Percentiles rank a stretch among this genome's conserved stretches.
phyloP scores from a whole-genome alignment of 2,329 filamentous ascomycete species.

The Claviceps monticola region DNA sequence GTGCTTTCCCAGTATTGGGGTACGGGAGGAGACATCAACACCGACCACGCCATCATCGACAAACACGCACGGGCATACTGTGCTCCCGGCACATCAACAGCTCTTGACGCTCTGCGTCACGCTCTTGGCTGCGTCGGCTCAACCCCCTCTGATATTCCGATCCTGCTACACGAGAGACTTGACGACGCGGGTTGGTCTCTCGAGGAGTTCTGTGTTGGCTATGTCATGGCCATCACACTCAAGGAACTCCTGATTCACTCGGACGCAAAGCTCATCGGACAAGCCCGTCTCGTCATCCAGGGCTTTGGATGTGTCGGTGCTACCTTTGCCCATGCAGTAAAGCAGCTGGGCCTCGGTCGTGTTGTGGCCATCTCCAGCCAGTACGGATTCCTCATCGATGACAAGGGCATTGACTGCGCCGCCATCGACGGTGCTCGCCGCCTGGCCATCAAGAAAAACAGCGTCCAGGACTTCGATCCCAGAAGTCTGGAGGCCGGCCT shows the following conservation, averaged over 20 bases:
- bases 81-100: background rate
- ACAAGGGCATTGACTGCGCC: background rate
- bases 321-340: background rate
- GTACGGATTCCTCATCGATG: background rate
- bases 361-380: background rate
- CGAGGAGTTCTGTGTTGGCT: background rate
- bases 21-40: background rate
- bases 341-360: background rate
- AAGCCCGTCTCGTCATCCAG: background rate
- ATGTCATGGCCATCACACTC: slow-evolving; percentile 1
- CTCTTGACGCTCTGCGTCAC: background rate
- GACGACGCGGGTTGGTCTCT: background rate
- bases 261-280: background rate
- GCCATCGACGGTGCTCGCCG: background rate
- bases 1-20: background rate
- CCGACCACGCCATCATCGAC: background rate
- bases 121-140: background rate
- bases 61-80: background rate
- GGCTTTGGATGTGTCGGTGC: background rate
- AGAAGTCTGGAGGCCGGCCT: background rate
- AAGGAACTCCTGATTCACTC: background rate
- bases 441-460: background rate
- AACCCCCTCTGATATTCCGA: background rate
- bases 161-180: background rate
- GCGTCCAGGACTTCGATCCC: background rate